Percentiles rank a stretch among this genome's conserved stretches.
phyloP scores from a whole-genome alignment of 148 eudicot genomes.

The Heliamphora exappendiculata region DNA sequence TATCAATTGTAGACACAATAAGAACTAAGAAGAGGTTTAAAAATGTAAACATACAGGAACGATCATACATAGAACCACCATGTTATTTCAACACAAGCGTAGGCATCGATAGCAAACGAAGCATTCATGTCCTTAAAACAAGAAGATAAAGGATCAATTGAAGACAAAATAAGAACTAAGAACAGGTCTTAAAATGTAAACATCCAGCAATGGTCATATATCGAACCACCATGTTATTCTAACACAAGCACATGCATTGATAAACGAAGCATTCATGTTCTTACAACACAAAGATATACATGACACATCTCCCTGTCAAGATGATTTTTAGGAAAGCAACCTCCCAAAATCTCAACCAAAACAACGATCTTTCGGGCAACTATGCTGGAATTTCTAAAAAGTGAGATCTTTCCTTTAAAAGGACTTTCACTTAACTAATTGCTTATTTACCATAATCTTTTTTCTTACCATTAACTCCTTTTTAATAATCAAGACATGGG shows the following conservation, averaged over 20 bases:
- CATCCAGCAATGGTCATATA: neutral
- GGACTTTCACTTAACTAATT: neutral
- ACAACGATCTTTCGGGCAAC: too few species aligned
- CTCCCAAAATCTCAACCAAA: too few species aligned
- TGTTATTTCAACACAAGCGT: neutral
- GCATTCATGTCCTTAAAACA: neutral
- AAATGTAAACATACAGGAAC: neutral
- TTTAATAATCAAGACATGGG: too few species aligned
- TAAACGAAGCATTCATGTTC: neutral
- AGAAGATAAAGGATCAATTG: neutral
- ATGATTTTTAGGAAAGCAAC: too few species aligned
- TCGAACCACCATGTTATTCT: neutral
- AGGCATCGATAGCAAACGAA: neutral
- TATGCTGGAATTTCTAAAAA: too few species aligned
- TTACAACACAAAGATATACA: neutral
- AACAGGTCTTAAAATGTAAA: neutral
- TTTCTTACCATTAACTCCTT: too few species aligned
- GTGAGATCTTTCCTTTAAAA: too few species aligned
- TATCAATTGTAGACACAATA: neutral
- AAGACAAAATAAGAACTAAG: neutral
- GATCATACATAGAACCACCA: neutral
- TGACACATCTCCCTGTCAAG: neutral
- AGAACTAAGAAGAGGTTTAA: neutral
- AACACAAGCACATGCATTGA: neutral
- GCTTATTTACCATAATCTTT: too few species aligned